These are phyloP conservation scores for Acacia concinna DNA, from an alignment of 331 rosid genomes.

Conservation along the genomic window DNA sequence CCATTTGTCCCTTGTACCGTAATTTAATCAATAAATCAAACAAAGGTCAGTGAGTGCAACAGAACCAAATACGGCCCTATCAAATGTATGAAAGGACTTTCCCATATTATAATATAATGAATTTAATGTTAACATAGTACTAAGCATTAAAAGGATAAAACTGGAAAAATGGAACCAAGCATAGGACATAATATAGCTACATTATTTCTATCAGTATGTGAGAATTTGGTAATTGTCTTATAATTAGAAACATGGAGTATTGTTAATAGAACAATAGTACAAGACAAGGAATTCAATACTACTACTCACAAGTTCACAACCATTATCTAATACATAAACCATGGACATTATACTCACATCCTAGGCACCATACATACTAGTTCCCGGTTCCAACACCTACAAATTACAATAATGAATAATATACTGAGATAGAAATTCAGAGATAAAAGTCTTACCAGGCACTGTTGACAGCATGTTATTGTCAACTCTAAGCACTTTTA, in stretches of 20 bases:
- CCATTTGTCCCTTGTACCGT: background rate
- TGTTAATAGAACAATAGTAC: background rate
- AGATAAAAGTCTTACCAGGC: constrained; percentile 70
- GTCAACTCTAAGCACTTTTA: constrained; percentile 88
- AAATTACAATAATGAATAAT: background rate
- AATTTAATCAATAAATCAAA: too few species aligned
- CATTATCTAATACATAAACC: background rate
- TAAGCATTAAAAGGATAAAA: background rate
- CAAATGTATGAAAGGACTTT: too few species aligned
- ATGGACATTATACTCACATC: background rate
- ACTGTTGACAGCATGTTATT: constrained; percentile 81
- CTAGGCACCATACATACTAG: background rate
- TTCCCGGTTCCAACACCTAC: background rate
- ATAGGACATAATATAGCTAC: background rate
- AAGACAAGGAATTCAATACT: background rate
- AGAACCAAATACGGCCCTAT: too few species aligned
- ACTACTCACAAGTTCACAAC: background rate
- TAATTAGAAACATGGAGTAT: background rate
- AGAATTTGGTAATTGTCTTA: background rate
- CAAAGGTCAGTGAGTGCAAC: background rate
- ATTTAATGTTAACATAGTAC: background rate
- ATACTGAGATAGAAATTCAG: constrained; percentile 49
- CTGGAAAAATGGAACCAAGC: background rate
- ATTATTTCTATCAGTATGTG: background rate
- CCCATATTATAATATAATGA: background rate